Evolutionary conservation across 2,329 filamentous ascomycete species (phyloP).

Genomic region (Lasiodiplodia citricola): DNA sequence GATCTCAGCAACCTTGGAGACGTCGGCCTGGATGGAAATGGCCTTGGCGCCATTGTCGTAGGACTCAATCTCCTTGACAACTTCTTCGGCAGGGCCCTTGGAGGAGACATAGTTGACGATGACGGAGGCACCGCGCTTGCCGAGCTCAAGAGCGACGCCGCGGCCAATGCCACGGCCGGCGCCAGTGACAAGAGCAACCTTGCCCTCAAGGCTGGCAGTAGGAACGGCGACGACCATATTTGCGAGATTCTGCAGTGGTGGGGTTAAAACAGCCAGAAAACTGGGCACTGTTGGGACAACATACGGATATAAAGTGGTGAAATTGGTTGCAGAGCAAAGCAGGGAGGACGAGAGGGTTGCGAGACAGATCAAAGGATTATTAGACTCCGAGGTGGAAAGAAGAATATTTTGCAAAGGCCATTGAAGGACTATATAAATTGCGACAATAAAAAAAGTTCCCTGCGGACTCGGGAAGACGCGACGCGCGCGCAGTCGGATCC

Average conservation of each 20-base stretch:
- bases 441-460: slow-evolving; percentile 6
- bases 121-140: slow-evolving; percentile 66
- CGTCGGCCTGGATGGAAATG: slow-evolving; percentile 65
- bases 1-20: slow-evolving; percentile 61
- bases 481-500: slow-evolving; percentile 20
- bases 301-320: slow-evolving; percentile 8
- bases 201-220: slow-evolving; percentile 57
- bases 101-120: slow-evolving; percentile 70
- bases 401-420: neutral
- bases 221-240: slow-evolving; percentile 50
- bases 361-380: neutral
- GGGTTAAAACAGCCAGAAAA: neutral
- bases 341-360: neutral
- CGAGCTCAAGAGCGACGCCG: slow-evolving; percentile 71
- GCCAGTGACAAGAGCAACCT: slow-evolving; percentile 67
- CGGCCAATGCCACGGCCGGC: slow-evolving; percentile 69
- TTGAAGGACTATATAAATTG: slow-evolving; percentile 14
- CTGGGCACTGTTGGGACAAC: neutral
- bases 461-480: slow-evolving; percentile 7
- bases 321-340: neutral
- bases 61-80: slow-evolving; percentile 52
- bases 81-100: slow-evolving; percentile 55
- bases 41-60: slow-evolving; percentile 57
- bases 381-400: neutral
- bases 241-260: slow-evolving; percentile 30